phyloP scores from a whole-genome alignment of 2,329 filamentous ascomycete species.

The Pestalotiopsis sp. region DNA sequence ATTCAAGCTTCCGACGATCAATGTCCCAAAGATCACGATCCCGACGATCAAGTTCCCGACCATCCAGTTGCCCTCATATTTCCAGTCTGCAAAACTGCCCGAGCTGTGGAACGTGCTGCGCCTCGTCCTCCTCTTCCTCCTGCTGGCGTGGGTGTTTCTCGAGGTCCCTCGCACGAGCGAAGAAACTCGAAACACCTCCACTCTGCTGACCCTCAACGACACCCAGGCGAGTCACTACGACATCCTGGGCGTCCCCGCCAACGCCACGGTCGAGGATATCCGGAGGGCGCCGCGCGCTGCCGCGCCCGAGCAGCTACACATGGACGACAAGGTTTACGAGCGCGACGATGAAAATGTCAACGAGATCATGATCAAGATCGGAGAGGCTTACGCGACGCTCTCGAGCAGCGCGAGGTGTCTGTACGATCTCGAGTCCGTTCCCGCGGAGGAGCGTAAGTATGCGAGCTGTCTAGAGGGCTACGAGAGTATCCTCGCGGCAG shows the following conservation, averaged over 20 bases:
- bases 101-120: background rate
- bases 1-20: too few species aligned
- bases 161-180: background rate
- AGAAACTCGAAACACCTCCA: background rate
- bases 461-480: background rate
- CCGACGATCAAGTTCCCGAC: too few species aligned
- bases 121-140: background rate
- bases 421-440: background rate
- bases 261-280: background rate
- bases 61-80: too few species aligned
- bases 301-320: background rate
- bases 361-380: background rate
- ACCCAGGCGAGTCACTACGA: background rate
- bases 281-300: background rate
- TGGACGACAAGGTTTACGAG: background rate
- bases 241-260: background rate
- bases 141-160: background rate
- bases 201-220: background rate
- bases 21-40: too few species aligned
- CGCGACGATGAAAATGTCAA: background rate
- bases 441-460: background rate
- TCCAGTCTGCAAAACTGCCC: background rate
- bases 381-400: background rate
- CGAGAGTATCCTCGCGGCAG: background rate
- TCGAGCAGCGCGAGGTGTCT: background rate